phyloP scores from a whole-genome alignment of 768 basidiomycete species.

The Suillus sp. region DNA sequence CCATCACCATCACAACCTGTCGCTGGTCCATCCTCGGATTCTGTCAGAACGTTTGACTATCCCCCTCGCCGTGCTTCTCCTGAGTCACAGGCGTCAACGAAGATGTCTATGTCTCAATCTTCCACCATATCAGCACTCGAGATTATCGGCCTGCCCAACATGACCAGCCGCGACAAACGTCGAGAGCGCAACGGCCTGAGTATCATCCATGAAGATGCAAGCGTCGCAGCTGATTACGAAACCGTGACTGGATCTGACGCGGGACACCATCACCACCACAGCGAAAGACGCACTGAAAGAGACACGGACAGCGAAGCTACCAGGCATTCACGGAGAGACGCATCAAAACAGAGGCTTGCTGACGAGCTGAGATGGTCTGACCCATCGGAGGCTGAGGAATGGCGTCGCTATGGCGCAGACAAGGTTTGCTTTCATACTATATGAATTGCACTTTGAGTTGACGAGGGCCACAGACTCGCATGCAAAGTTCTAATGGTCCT shows the following conservation, averaged over 20 bases:
- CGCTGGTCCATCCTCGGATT: constrained; percentile 21
- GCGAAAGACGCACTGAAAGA: constrained; percentile 12
- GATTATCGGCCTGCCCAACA: constrained; percentile 30
- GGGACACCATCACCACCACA: constrained; percentile 12
- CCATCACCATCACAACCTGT: constrained; percentile 31
- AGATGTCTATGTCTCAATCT: constrained; percentile 26
- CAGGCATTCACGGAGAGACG: constrained; percentile 16
- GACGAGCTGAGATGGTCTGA: constrained; percentile 40
- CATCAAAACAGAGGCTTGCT: constrained; percentile 33
- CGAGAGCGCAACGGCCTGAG: constrained; percentile 31
- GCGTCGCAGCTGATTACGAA: constrained; percentile 26
- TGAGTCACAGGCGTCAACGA: constrained; percentile 31
- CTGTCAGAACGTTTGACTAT: constrained; percentile 24
- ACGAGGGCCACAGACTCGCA: constrained; percentile 19
- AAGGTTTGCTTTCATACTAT: constrained; percentile 17
- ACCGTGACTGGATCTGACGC: constrained; percentile 24
- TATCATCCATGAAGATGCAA: constrained; percentile 36
- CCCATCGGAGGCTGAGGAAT: constrained; percentile 33
- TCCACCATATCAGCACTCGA: constrained; percentile 38
- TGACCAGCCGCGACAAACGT: constrained; percentile 13
- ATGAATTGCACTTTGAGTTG: not conserved
- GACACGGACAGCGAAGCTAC: constrained; percentile 24
- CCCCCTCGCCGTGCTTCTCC: constrained; percentile 29
- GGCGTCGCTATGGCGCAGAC: constrained; percentile 29
- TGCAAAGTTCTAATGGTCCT: constrained; percentile 18